A percentile compares a stretch with the other conserved stretches of the same genome.
Conservation (phyloP, 495 filamentous ascomycete species). For the Aspergillus affinis region DNA sequence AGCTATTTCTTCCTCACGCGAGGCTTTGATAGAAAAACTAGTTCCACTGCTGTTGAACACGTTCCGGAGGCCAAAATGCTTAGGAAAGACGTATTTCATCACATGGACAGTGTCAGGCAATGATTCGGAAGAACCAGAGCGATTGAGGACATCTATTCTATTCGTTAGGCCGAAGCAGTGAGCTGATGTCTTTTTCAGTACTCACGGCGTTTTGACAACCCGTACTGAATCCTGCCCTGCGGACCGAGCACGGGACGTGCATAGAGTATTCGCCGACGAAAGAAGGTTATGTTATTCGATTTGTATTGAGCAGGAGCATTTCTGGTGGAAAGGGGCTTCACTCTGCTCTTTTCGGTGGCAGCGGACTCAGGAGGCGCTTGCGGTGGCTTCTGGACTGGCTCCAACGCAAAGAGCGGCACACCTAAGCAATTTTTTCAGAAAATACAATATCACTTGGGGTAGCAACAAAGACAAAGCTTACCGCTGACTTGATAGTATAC, state of each 20-base stretch:
- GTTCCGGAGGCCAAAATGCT: slow-evolving; percentile 87
- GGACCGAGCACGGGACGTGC: slow-evolving; percentile 67
- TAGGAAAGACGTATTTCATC: slow-evolving; percentile 91
- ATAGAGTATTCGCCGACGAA: slow-evolving; percentile 85
- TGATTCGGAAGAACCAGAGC: slow-evolving; percentile 54
- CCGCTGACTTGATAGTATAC: slow-evolving; percentile 82
- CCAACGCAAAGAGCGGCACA: slow-evolving; percentile 45
- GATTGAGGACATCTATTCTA: slow-evolving; percentile 77
- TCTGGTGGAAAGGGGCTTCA: not conserved
- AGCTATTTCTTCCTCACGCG: slow-evolving; percentile 82
- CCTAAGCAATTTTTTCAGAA: slow-evolving; percentile 30
- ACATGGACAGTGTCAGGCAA: slow-evolving; percentile 61
- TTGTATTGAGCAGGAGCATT: slow-evolving; percentile 13
- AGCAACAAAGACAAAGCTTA: slow-evolving; percentile 28
- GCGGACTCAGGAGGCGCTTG: not conserved
- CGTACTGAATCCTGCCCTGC: slow-evolving; percentile 66
- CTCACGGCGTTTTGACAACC: slow-evolving; percentile 80
- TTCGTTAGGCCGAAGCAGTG: not conserved
- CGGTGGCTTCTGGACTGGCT: slow-evolving; percentile 14
- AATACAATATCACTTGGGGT: not conserved
- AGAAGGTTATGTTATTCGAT: slow-evolving; percentile 68
- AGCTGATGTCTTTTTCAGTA: slow-evolving; percentile 10
- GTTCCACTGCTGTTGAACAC: slow-evolving; percentile 75
- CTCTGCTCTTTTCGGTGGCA: not conserved
- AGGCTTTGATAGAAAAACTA: slow-evolving; percentile 67